A percentile compares a stretch with the other conserved stretches of the same genome.
These are phyloP conservation scores for Albophoma yamanashiensis DNA, from an alignment of 2,329 filamentous ascomycete genomes.

Conservation along the genomic window DNA sequence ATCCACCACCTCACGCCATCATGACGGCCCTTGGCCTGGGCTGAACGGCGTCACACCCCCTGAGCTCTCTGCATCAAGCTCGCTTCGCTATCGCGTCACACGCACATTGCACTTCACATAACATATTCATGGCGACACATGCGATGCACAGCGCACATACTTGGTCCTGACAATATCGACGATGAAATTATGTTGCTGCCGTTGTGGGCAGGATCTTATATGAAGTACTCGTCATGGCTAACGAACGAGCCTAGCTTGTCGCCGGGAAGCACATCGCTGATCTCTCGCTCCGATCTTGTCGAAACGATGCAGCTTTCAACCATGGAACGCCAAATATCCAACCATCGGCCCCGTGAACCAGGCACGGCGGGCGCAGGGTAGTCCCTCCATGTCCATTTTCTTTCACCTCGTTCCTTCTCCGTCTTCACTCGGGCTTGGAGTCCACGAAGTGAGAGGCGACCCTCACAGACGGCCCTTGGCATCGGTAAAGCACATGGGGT, in stretches of 20 bases:
- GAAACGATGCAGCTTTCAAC: neutral
- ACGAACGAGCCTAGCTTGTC: slow-evolving; percentile 1
- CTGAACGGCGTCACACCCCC: neutral
- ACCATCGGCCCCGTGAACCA: neutral
- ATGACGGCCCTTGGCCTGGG: neutral
- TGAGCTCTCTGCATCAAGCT: neutral
- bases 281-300: neutral
- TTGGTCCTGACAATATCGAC: neutral
- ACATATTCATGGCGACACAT: neutral
- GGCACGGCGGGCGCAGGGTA: neutral
- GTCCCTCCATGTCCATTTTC: neutral
- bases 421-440: neutral
- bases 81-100: neutral
- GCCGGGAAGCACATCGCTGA: neutral
- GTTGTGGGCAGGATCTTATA: neutral
- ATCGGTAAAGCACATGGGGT: slow-evolving; percentile 37
- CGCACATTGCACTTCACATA: neutral
- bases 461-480: slow-evolving; percentile 20
- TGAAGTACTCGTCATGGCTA: neutral
- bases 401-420: neutral
- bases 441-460: neutral
- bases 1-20: neutral
- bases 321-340: neutral
- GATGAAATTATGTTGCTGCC: neutral
- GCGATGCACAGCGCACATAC: neutral